Evolutionary conservation across 2,329 filamentous ascomycete genomes (phyloP).

Genomic region (Colletotrichum sp.): DNA sequence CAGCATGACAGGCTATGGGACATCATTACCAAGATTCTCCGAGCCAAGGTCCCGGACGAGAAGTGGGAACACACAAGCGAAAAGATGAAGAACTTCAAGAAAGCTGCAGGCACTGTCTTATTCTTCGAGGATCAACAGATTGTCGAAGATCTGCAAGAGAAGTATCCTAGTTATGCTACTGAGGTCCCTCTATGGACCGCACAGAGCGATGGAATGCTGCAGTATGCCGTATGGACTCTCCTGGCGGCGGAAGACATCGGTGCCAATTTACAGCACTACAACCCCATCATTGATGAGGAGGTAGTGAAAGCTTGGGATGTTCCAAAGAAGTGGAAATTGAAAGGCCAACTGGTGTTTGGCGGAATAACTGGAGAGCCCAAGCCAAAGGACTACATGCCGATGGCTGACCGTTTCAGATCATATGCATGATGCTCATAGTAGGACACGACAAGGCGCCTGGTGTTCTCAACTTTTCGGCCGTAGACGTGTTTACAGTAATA

Average conservation of each 20-base stretch:
- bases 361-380: conserved; percentile 59
- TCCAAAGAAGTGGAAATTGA: conserved; percentile 76
- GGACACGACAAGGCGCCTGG: not conserved
- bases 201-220: conserved; percentile 82
- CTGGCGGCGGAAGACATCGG: conserved; percentile 85
- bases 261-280: conserved; percentile 93
- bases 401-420: conserved; percentile 72
- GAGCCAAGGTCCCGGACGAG: conserved; percentile 70
- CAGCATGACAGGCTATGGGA: conserved; percentile 93
- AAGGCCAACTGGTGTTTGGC: conserved; percentile 87
- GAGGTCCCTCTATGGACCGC: conserved; percentile 78
- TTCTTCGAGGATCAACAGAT: conserved; percentile 83
- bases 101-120: conserved; percentile 79
- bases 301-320: conserved; percentile 73
- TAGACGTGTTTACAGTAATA: not conserved
- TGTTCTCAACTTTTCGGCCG: not conserved
- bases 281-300: conserved; percentile 79
- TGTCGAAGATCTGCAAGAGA: conserved; percentile 69
- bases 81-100: conserved; percentile 64
- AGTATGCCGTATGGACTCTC: conserved; percentile 80
- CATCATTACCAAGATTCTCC: conserved; percentile 67
- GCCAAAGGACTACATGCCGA: conserved; percentile 67
- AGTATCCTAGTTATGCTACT: conserved; percentile 77
- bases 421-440: conserved; percentile 33
- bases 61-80: conserved; percentile 57